Evolutionary conservation across 371 early-diverging fungal species (phyloP).

Genomic region (Rhizomucor pusillus): DNA sequence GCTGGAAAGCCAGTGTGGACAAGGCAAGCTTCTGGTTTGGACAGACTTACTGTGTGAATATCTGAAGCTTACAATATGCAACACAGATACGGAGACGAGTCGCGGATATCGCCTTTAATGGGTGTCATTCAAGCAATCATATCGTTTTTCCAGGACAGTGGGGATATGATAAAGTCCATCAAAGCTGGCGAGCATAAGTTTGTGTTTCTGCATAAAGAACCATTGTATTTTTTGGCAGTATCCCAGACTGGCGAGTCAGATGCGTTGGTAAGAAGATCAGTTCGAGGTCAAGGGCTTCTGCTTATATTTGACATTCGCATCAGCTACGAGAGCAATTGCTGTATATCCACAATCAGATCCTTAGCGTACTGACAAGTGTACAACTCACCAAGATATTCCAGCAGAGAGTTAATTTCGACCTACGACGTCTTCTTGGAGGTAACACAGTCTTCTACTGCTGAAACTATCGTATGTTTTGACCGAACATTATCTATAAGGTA

Average conservation of each 20-base stretch:
- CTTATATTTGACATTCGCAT: too few species aligned
- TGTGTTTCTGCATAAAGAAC: slow-evolving; percentile 80
- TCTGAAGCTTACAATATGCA: neutral
- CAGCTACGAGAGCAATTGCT: slow-evolving; percentile 80
- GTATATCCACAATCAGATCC: slow-evolving; percentile 81
- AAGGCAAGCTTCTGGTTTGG: slow-evolving; percentile 31
- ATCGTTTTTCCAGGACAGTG: slow-evolving; percentile 80
- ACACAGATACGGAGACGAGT: slow-evolving; percentile 84
- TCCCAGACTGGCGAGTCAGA: slow-evolving; percentile 83
- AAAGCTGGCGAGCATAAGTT: slow-evolving; percentile 76
- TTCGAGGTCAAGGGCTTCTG: neutral
- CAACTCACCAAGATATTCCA: slow-evolving; percentile 88
- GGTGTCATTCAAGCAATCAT: slow-evolving; percentile 92
- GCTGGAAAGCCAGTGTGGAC: slow-evolving; percentile 90
- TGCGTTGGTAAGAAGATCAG: slow-evolving; percentile 50
- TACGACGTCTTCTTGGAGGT: slow-evolving; percentile 77
- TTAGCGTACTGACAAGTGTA: slow-evolving; percentile 79
- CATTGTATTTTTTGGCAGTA: slow-evolving; percentile 84
- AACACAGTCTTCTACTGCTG: neutral
- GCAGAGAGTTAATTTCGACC: slow-evolving; percentile 85
- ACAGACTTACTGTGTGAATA: neutral
- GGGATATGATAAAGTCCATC: slow-evolving; percentile 78
- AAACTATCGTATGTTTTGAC: neutral
- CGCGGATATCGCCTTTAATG: slow-evolving; percentile 84
- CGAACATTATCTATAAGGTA: slow-evolving; percentile 47